Conservation (phyloP, 2,329 filamentous ascomycete genomes). For the Fusarium dimerum region DNA sequence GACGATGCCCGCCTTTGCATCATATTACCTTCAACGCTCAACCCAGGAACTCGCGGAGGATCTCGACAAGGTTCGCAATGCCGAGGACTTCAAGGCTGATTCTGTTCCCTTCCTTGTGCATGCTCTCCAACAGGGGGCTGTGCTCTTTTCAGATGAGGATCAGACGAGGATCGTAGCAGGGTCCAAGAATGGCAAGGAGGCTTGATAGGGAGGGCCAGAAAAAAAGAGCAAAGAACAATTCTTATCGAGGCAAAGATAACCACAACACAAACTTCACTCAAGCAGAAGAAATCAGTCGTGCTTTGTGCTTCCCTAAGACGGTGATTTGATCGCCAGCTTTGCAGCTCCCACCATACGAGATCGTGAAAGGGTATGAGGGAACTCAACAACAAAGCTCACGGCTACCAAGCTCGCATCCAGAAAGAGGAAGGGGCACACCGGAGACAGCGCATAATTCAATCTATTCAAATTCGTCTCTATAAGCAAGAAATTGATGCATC, state of each 20-base stretch:
- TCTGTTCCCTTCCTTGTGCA: constrained; percentile 66
- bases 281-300: neutral
- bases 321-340: too few relatives aligned
- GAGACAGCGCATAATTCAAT: too few relatives aligned
- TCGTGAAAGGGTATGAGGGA: too few relatives aligned
- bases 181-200: constrained; percentile 15
- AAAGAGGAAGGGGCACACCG: too few relatives aligned
- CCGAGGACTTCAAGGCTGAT: constrained; percentile 70
- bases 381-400: too few relatives aligned
- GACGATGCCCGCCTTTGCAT: constrained; percentile 50
- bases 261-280: neutral
- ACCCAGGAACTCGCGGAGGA: constrained; percentile 74
- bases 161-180: constrained; percentile 32
- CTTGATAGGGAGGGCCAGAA: constrained; percentile 5
- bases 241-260: neutral
- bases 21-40: constrained; percentile 69
- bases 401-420: too few relatives aligned
- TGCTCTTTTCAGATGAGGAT: constrained; percentile 54
- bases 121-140: constrained; percentile 67
- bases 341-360: too few relatives aligned
- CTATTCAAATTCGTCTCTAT: too few relatives aligned
- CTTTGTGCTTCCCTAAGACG: too few relatives aligned
- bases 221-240: neutral
- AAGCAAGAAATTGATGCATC: neutral
- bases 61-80: constrained; percentile 66